Evolutionary conservation across 108 stramenopile genomes (phyloP), one percentile per base, ranked within the genome.

Genomic region (Fragilaria crotonensis): DNA sequence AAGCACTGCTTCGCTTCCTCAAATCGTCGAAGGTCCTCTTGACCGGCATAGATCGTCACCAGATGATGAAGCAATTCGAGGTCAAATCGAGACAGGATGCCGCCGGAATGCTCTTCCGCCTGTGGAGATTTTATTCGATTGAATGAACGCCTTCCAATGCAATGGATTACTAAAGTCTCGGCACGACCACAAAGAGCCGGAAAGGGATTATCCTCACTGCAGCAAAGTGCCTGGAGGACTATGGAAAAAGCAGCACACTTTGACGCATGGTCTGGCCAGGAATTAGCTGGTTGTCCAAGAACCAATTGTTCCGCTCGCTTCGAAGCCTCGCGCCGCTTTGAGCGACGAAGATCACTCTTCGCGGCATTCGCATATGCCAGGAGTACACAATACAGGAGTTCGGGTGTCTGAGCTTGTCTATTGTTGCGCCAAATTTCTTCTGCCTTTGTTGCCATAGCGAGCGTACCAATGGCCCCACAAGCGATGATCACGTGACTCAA

Each of bases 381-480:
- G 3, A 52, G 18, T 52, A 26, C 3, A 23, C 17, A 1, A 52
- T 26, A 25, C 23, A 52, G 26, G 22, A 26, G 22, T 25, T 1
- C 3, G 2, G 25, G 18, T 3, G 23, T 18, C 4, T 26, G 22
- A 25, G 18, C 23, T 26, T 25, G 26, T 26, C 25, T 25, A 52
- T 52, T 25, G 2, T 52, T 52, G 22, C 25, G 25, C 22, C 26
- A 52, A 52, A 52, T 52, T 25, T 25, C 2, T 52, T 52, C 51
- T 23, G 51, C 51, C 4, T 52, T 52, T 26, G 18, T 52, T 18
- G 25, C 22, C 22, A 23, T 25, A 25, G 22, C 51, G 1, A 52
- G 18, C 2, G 22, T 52, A 18, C 5, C 51, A 3, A 52, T 25
- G 26, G 22, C 51, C 26, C 51, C 51, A 52, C 26, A 25, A 3